Evolutionary conservation across 2,329 filamentous ascomycete species (phyloP), one percentile per base, ranked within the genome.

Genomic region (Madurella fahalii): DNA sequence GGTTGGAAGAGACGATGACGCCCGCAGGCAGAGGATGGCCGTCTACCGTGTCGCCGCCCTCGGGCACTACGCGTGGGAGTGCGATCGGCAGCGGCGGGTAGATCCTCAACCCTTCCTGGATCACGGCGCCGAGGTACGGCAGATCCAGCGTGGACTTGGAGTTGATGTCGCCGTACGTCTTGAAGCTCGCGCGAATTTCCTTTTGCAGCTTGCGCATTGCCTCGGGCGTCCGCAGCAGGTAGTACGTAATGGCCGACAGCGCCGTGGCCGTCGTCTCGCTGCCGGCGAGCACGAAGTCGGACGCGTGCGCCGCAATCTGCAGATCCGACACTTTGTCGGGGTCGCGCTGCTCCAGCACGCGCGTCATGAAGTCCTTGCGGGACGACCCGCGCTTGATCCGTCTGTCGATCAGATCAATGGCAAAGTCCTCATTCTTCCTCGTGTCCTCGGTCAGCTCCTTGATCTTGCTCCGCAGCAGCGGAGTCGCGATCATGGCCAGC

Each of bases 71-170:
- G 1, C 61, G 57, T 1, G 50, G 57, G 5, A 61, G 52, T 1
- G 53, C 60, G 13, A 52, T 30, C 8, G 61, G 54, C 0, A 63
- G 42, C 15, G 62, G 61, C 8, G 73, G 71, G 47, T 72, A 74
- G 40, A 73, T 61, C 7, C 74, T 66, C 34, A 76, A 54, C 7
- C 63, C 65, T 61, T 76, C 74, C 2, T 73, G 64, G 13, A 74
- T 58, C 44, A 64, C 66, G 5, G 72, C 72, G 12, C 65, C 54
- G 43, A 75, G 62, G 46, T 75, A 76, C 15, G 58, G 47, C 0
- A 74, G 59, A 7, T 58, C 53, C 31, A 57, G 48, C 2, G 67
- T 62, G 2, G 64, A 62, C 5, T 58, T 58, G 32, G 72, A 53
- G 7, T 58, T 68, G 40, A 78, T 77, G 0, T 75, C 69, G 0